These are phyloP conservation scores for Naematelia encephala DNA, from an alignment of 768 basidiomycete species.

Conservation along the genomic window DNA sequence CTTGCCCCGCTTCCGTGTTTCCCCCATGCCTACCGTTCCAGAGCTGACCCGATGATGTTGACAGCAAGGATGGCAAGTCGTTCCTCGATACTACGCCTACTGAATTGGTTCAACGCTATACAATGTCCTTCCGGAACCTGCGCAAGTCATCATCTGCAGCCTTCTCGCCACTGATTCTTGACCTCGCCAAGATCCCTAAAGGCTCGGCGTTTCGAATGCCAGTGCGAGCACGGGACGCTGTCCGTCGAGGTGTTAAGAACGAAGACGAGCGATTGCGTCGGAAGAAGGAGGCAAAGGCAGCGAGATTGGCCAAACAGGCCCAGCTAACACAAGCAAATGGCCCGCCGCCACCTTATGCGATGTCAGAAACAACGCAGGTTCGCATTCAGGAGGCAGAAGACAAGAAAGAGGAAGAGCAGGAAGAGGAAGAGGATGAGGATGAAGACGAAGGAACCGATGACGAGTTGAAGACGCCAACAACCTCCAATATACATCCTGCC, in stretches of 20 bases:
- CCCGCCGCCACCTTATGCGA: not conserved
- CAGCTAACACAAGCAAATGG: not conserved
- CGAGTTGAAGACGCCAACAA: not conserved
- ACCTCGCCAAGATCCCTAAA: not conserved
- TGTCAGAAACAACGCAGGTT: not conserved
- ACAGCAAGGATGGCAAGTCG: not conserved
- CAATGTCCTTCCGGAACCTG: not conserved
- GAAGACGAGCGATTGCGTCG: not conserved
- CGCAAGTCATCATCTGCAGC: not conserved
- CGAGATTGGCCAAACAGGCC: not conserved
- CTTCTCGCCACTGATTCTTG: not conserved
- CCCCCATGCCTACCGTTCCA: not conserved
- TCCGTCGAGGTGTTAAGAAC: not conserved
- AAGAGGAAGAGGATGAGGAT: not conserved
- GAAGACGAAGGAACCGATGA: not conserved
- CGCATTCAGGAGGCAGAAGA: not conserved
- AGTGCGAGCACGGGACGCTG: not conserved
- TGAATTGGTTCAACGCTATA: not conserved
- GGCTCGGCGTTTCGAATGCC: not conserved
- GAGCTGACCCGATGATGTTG: not conserved
- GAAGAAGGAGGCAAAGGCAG: not conserved
- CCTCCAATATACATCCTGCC: not conserved
- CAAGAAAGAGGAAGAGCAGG: not conserved
- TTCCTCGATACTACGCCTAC: not conserved
- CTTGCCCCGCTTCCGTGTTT: not conserved